Percentiles rank a stretch among this genome's conserved stretches.
Conservation (phyloP, 2,329 filamentous ascomycete genomes). For the Nothomitra cinnamomea region DNA sequence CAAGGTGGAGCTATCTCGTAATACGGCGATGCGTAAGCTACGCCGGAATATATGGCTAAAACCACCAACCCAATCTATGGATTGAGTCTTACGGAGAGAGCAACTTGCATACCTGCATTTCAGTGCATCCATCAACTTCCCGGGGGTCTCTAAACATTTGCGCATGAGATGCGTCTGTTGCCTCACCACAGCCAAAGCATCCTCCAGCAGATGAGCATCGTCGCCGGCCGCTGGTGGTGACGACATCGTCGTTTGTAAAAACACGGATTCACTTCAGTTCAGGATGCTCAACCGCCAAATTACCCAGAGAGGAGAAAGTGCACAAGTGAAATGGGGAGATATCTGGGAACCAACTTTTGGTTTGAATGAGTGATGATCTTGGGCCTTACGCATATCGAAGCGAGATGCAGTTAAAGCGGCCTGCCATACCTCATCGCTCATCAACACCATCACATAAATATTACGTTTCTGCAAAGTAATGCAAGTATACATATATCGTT, state of each 20-base stretch:
- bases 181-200: conserved; percentile 89
- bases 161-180: conserved; percentile 96
- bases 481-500: neutral
- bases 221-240: conserved; percentile 23
- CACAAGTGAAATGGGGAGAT: neutral
- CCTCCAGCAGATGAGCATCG: conserved; percentile 80
- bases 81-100: neutral
- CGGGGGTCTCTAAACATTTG: conserved; percentile 89
- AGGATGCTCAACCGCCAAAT: neutral
- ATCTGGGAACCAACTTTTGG: neutral
- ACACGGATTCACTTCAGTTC: neutral
- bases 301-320: neutral
- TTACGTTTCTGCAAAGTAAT: no score
- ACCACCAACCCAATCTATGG: neutral
- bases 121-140: conserved; percentile 98
- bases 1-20: conserved; percentile 53
- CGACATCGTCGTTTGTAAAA: conserved; percentile 3
- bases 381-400: neutral
- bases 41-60: conserved; percentile 11
- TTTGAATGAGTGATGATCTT: neutral
- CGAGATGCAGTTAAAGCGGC: neutral
- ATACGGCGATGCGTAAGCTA: conserved; percentile 12
- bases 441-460: neutral
- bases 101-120: conserved; percentile 76
- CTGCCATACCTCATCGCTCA: neutral